phyloP scores from a whole-genome alignment of 2,329 filamentous ascomycete genomes.

The Nannizziopsis arthrosporioides region DNA sequence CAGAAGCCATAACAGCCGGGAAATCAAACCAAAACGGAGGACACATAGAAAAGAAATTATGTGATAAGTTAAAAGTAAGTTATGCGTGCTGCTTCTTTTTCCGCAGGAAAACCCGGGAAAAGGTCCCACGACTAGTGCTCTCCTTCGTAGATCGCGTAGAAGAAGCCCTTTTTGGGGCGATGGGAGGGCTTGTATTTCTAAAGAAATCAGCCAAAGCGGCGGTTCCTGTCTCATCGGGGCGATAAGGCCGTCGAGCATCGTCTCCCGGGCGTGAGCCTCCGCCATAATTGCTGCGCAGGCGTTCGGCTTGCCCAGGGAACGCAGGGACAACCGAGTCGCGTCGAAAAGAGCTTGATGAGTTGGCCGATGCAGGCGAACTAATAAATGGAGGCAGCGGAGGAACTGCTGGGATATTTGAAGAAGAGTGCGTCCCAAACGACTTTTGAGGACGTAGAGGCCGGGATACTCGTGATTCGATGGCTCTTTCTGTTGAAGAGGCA shows the following conservation, averaged over 20 bases:
- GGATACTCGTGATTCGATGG: conserved; percentile 24
- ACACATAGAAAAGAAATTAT: neutral
- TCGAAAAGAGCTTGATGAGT: neutral
- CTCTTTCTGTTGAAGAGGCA: conserved; percentile 22
- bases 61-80: neutral
- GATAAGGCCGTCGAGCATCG: neutral
- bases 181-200: conserved; percentile 53
- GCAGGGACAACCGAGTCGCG: conserved; percentile 14
- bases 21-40: too few species aligned
- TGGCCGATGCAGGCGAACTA: conserved; percentile 18
- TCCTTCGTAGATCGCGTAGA: conserved; percentile 11
- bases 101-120: conserved; percentile 20
- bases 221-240: conserved; percentile 33
- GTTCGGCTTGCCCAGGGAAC: conserved; percentile 30
- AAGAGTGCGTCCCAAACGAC: conserved; percentile 9
- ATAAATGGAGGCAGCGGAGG: conserved; percentile 18
- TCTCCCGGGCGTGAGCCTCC: conserved; percentile 2
- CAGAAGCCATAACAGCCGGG: too few species aligned
- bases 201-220: conserved; percentile 63
- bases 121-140: conserved; percentile 17
- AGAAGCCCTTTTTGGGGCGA: conserved; percentile 22
- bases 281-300: conserved; percentile 23
- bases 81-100: conserved; percentile 19
- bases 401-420: conserved; percentile 1
- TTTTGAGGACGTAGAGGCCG: conserved; percentile 22